Evolutionary conservation across 306 rosid genomes (phyloP).

Genomic region (Ormosia emarginata): DNA sequence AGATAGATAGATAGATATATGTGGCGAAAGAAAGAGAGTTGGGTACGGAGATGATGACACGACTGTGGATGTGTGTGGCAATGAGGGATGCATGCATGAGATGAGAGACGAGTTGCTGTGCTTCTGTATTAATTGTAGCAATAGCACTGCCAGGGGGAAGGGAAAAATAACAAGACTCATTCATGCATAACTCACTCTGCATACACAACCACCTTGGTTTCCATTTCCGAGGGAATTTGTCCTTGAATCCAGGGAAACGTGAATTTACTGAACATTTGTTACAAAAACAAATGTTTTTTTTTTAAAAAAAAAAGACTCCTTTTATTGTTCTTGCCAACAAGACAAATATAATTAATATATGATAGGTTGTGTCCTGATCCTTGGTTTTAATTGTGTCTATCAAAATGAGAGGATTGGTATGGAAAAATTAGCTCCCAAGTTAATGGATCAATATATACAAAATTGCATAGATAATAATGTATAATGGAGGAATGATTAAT

Average conservation of each 20-base stretch:
- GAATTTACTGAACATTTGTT: not conserved
- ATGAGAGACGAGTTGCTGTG: too few relatives aligned
- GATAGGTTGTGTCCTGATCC: too few relatives aligned
- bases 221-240: not conserved
- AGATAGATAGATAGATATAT: too few relatives aligned
- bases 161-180: not conserved
- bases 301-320: too few relatives aligned
- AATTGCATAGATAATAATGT: too few relatives aligned
- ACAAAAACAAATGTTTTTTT: not conserved
- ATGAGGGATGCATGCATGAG: not conserved
- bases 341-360: not conserved
- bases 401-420: too few relatives aligned
- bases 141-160: too few relatives aligned
- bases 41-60: not conserved
- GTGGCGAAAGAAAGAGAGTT: not conserved
- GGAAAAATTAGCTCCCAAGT: too few relatives aligned
- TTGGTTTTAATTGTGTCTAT: too few relatives aligned
- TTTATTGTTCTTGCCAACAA: not conserved
- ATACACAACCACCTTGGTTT: not conserved
- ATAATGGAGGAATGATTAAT: too few relatives aligned
- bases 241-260: constrained; percentile 1
- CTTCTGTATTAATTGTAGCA: too few relatives aligned
- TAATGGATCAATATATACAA: too few relatives aligned
- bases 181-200: not conserved
- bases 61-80: not conserved